Evolutionary conservation across 352 stramenopile genomes (phyloP).

Genomic region (Phytophthora macrochlamydospora): DNA sequence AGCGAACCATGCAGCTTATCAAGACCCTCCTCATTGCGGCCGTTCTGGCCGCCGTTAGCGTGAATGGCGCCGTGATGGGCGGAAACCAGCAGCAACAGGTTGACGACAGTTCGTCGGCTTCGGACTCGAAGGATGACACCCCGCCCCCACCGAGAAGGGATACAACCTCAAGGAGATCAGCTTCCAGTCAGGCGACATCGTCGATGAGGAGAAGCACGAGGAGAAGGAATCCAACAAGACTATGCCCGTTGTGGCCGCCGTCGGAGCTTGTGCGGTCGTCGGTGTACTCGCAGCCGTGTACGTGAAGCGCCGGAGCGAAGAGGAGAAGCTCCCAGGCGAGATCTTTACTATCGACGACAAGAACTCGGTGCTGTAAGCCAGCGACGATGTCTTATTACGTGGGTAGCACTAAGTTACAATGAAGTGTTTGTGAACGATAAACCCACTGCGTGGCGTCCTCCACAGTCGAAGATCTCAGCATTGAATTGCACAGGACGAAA

Average conservation of each 20-base stretch:
- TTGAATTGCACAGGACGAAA: conserved; percentile 4
- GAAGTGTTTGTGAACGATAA: conserved; percentile 41
- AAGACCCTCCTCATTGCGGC: conserved; percentile 33
- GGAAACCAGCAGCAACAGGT: conserved; percentile 14
- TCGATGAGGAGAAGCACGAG: conserved; percentile 20
- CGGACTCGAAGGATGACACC: not conserved
- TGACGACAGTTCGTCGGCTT: conserved; percentile 6
- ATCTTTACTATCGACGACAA: conserved; percentile 84
- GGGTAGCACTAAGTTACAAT: conserved; percentile 43
- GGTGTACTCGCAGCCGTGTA: conserved; percentile 55
- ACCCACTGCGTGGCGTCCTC: no score
- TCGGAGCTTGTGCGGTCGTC: conserved; percentile 52
- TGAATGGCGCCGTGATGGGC: conserved; percentile 9
- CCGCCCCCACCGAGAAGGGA: conserved; percentile 15
- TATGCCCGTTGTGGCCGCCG: conserved; percentile 33
- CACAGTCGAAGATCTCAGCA: not conserved
- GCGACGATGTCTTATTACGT: conserved; percentile 43
- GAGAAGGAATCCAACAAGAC: conserved; percentile 13
- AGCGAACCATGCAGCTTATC: conserved; percentile 31
- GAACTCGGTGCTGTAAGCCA: conserved; percentile 71
- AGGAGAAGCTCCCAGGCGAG: conserved; percentile 53
- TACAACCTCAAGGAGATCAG: conserved; percentile 50
- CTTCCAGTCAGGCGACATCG: conserved; percentile 37
- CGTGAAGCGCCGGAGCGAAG: conserved; percentile 57
- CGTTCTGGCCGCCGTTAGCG: conserved; percentile 19